Evolutionary conservation across 2,329 filamentous ascomycete genomes (phyloP).

Genomic region (Hirsutella minnesotensis): DNA sequence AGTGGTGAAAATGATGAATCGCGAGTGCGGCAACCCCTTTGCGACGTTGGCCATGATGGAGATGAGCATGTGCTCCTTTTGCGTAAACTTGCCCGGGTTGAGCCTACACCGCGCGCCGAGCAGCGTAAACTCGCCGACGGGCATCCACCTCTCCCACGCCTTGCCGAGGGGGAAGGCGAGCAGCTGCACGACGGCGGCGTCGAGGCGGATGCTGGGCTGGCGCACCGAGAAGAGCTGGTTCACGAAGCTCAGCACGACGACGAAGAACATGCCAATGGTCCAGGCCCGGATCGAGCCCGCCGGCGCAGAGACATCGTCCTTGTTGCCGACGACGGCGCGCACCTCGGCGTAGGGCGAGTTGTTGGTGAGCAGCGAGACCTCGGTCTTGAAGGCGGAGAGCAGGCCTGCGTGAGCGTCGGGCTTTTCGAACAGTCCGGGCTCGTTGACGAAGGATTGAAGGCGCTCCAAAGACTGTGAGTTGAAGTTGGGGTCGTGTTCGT

Average conservation of each 20-base stretch:
- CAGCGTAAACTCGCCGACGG: constrained; percentile 26
- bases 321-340: constrained; percentile 41
- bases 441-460: too few species aligned
- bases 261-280: constrained; percentile 36
- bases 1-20: constrained; percentile 38
- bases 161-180: constrained; percentile 38
- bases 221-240: constrained; percentile 46
- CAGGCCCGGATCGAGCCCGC: constrained; percentile 40
- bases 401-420: too few species aligned
- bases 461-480: too few species aligned
- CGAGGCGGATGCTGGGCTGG: constrained; percentile 35
- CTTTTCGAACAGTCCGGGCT: too few species aligned
- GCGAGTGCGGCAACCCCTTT: constrained; percentile 33
- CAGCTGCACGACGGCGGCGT: constrained; percentile 39
- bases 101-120: constrained; percentile 24
- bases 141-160: constrained; percentile 30
- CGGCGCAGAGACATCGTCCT: constrained; percentile 35
- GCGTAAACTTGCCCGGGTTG: constrained; percentile 40
- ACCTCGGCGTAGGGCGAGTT: constrained; percentile 26
- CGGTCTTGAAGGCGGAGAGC: too few species aligned
- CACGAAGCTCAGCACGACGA: constrained; percentile 30
- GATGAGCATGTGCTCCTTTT: constrained; percentile 45
- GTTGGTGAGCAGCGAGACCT: too few species aligned
- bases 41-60: constrained; percentile 43
- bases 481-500: too few species aligned